phyloP scores from a whole-genome alignment of 2,329 filamentous ascomycete genomes.

The Fusarium nygamai region DNA sequence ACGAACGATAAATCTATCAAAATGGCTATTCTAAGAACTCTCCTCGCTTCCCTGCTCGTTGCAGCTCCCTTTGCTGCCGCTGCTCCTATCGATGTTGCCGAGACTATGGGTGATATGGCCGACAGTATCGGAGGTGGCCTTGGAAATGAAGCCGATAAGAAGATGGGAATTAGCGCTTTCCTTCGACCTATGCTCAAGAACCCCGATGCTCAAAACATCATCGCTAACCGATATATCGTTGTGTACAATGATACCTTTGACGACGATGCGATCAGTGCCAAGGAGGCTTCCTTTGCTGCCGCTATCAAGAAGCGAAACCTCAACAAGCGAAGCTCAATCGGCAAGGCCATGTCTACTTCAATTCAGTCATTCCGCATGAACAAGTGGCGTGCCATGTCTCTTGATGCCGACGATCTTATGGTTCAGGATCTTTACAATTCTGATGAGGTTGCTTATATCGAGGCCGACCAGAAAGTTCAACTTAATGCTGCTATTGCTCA shows the following conservation, averaged over 20 bases:
- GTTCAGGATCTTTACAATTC: conserved; percentile 60
- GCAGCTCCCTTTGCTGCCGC: conserved; percentile 43
- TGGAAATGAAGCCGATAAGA: conserved; percentile 24
- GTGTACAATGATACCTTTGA: conserved; percentile 68
- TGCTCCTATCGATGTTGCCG: conserved; percentile 35
- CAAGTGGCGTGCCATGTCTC: conserved; percentile 62
- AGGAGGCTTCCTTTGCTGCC: conserved; percentile 59
- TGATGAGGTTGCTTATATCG: conserved; percentile 62
- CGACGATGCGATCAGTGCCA: conserved; percentile 58
- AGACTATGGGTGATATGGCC: conserved; percentile 29
- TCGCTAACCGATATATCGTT: conserved; percentile 70
- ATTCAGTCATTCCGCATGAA: conserved; percentile 59
- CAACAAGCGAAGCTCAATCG: conserved; percentile 59
- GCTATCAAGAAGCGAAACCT: conserved; percentile 67
- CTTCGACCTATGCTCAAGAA: conserved; percentile 59
- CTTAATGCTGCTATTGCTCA: conserved; percentile 58
- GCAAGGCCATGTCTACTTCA: conserved; percentile 58
- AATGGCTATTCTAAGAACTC: conserved; percentile 42
- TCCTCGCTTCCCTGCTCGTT: conserved; percentile 41
- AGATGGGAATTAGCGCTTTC: conserved; percentile 42
- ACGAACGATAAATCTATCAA: conserved; percentile 28
- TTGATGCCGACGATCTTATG: conserved; percentile 62
- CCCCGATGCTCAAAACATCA: conserved; percentile 56
- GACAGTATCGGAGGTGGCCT: conserved; percentile 19
- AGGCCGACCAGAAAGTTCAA: conserved; percentile 61